phyloP scores from a whole-genome alignment of 352 stramenopile species.

The Phytophthora pisi region DNA sequence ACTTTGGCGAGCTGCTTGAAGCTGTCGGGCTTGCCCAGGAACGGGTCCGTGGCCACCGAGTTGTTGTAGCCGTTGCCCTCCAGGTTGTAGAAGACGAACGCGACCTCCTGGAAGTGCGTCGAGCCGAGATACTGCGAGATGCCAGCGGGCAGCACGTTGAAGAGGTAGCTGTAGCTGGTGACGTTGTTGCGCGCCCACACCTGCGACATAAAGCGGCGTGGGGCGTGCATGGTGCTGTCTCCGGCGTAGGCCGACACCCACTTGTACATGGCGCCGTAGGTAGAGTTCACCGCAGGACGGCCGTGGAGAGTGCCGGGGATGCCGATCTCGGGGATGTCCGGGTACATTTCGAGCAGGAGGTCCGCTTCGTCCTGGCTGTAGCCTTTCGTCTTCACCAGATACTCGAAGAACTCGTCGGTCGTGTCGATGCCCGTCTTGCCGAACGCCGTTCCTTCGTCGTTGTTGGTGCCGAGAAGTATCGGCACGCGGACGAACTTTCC shows the following conservation, averaged over 20 bases:
- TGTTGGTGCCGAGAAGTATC: constrained; percentile 27
- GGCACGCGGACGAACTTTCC: constrained; percentile 36
- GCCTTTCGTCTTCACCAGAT: constrained; percentile 10
- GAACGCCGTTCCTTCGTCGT: constrained; percentile 36
- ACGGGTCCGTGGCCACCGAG: constrained; percentile 27
- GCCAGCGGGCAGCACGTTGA: constrained; percentile 30
- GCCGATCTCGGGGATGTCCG: constrained; percentile 30
- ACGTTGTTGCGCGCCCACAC: constrained; percentile 29
- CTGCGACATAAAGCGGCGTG: constrained; percentile 27
- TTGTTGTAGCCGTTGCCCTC: constrained; percentile 30
- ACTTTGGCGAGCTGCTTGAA: constrained; percentile 14
- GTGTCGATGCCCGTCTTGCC: constrained; percentile 14
- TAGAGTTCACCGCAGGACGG: constrained; percentile 5
- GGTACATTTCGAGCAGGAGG: constrained; percentile 23
- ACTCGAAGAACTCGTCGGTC: constrained; percentile 22
- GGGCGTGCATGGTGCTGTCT: constrained; percentile 27
- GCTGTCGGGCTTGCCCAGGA: constrained; percentile 24
- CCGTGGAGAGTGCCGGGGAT: constrained; percentile 28
- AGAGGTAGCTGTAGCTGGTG: constrained; percentile 37
- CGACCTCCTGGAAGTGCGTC: constrained; percentile 34
- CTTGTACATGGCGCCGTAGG: constrained; percentile 27
- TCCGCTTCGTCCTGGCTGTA: constrained; percentile 7
- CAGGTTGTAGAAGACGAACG: constrained; percentile 43
- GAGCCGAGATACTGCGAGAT: constrained; percentile 15
- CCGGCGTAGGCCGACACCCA: constrained; percentile 23